phyloP scores from a whole-genome alignment of 805 yeast genomes.

The Metschnikowia matae region DNA sequence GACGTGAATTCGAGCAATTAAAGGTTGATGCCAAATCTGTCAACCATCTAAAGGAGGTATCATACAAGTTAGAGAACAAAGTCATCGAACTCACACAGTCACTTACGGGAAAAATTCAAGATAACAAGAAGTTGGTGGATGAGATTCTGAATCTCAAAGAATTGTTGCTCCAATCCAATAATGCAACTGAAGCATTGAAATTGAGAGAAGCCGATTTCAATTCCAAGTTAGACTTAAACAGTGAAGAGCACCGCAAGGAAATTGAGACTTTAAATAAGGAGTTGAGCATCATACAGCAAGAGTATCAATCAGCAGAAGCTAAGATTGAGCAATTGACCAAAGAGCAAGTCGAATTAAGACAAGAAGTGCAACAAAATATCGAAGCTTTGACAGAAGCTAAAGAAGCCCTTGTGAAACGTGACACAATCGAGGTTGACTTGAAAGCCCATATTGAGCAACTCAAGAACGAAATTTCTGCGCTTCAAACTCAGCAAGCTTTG shows the following conservation, averaged over 20 bases:
- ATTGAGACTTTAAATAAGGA: constrained; percentile 52
- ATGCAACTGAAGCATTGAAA: constrained; percentile 51
- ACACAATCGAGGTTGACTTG: constrained; percentile 62
- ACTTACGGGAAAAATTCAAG: constrained; percentile 72
- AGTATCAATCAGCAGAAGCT: constrained; percentile 53
- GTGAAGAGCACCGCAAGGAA: constrained; percentile 46
- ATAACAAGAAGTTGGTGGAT: constrained; percentile 65
- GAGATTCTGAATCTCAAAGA: constrained; percentile 50
- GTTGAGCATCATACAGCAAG: constrained; percentile 49
- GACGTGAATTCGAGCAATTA: constrained; percentile 54
- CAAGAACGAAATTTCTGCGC: constrained; percentile 47
- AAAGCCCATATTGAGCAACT: constrained; percentile 56
- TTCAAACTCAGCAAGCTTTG: constrained; percentile 37
- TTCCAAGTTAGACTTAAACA: constrained; percentile 41
- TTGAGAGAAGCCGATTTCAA: constrained; percentile 52
- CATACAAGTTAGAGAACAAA: constrained; percentile 91
- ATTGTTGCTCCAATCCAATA: constrained; percentile 50
- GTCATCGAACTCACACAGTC: constrained; percentile 93
- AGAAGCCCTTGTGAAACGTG: constrained; percentile 53
- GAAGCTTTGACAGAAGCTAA: constrained; percentile 60
- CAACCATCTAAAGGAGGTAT: constrained; percentile 83
- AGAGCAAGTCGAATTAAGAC: constrained; percentile 58
- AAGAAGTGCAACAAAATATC: constrained; percentile 57
- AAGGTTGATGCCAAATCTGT: constrained; percentile 91
- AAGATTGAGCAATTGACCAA: constrained; percentile 58